Evolutionary conservation across 768 basidiomycete genomes (phyloP), one percentile per base, ranked within the genome.

Genomic region (Lactifluus hygrophoroides): DNA sequence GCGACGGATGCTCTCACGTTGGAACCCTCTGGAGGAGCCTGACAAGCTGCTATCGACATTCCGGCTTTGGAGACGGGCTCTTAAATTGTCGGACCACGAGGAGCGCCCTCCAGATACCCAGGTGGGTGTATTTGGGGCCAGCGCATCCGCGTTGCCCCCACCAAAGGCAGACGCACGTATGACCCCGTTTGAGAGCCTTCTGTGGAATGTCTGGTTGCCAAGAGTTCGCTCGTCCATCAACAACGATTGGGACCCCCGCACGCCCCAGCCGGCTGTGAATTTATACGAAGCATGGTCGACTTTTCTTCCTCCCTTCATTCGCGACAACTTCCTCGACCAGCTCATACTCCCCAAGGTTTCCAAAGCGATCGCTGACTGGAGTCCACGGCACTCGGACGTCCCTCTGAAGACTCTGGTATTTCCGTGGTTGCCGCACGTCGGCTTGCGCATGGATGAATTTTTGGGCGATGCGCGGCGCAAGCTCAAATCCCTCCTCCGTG

Each of bases 121-220:
- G 60, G 71, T 88, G 3, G 80, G 83, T 64, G 58, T 82, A 3
- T 85, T 82, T 67, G 86, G 84, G n/a, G 69, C 75, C 8, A 73
- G 71, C 54, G 73, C 73, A 1, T 64, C 71, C 13, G 55, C 65
- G 3, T 64, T 69, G 8, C 62, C 68, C 13, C 63, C 70, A 6
- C 61, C 72, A 4, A 66, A 73, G 16, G 68, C 74, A 46, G 82
- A 82, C 59, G 76, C 72, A 61, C 77, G 77, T 2, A 99, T 99
- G 96, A 94, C 94, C 16, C 86, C 95, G 0, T 99, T 90, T 69
- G 96, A 99, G 69, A 90, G 87, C 59, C 76, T 98, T 25, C 71
- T 98, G 14, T 98, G 96, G 94, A 90, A 86, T 63, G 77, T 90
- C 10, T 99, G 94, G 96, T 74, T 99, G 27, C 96, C 96, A 0